A percentile compares a stretch with the other conserved stretches of the same genome.
These are phyloP conservation scores for Colletotrichum higginsianum DNA, from an alignment of 2,329 filamentous ascomycete species.

Conservation along the genomic window DNA sequence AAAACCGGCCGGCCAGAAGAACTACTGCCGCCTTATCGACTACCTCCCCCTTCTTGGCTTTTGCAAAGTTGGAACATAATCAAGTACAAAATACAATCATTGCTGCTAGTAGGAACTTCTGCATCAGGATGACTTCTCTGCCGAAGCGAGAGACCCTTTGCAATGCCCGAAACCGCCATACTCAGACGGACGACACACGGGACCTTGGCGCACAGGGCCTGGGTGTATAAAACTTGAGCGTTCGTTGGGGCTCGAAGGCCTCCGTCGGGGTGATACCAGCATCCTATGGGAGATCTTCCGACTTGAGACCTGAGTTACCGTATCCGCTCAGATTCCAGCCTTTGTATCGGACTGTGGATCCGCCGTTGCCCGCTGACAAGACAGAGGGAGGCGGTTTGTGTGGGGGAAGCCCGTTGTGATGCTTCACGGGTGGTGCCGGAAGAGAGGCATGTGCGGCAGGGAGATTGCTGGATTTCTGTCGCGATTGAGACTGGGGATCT, in stretches of 20 bases:
- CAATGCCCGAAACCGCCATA: slow-evolving; percentile 25
- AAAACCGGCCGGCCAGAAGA: slow-evolving; percentile 17
- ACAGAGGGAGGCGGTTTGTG: slow-evolving; percentile 52
- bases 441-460: slow-evolving; percentile 57
- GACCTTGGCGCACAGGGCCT: slow-evolving; percentile 1
- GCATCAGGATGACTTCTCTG: slow-evolving; percentile 39
- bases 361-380: slow-evolving; percentile 44
- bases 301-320: slow-evolving; percentile 56
- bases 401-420: slow-evolving; percentile 50
- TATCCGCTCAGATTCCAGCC: slow-evolving; percentile 59
- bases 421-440: slow-evolving; percentile 50
- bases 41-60: neutral
- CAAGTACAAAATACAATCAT: slow-evolving; percentile 28
- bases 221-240: neutral
- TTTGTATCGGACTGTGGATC: slow-evolving; percentile 51
- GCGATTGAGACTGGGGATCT: slow-evolving; percentile 14
- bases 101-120: slow-evolving; percentile 8
- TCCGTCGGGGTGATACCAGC: slow-evolving; percentile 21
- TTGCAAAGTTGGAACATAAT: slow-evolving; percentile 2
- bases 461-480: slow-evolving; percentile 46
- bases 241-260: neutral
- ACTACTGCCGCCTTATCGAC: slow-evolving; percentile 17
- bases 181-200: slow-evolving; percentile 27
- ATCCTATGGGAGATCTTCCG: slow-evolving; percentile 50
- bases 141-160: slow-evolving; percentile 34